Base-by-base conservation (phyloP, 768 basidiomycete genomes). In the Solioccasus polychromus region DNA sequence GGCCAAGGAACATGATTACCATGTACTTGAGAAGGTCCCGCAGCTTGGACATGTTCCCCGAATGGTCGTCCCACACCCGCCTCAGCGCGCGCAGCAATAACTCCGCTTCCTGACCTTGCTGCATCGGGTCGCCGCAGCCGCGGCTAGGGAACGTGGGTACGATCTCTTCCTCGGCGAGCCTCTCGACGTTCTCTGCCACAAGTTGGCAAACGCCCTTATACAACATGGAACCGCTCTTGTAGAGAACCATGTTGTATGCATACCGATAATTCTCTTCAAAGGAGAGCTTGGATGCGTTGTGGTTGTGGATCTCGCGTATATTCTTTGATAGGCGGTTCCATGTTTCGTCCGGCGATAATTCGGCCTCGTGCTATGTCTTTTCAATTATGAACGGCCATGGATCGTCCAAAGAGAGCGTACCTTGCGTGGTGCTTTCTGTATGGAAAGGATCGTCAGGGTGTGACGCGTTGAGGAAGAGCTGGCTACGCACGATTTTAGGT, bases 241-340 rank as follows among this genome's bases (percentile, higher is more conserved):
- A 78, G 4, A 96, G 77, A 5, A 96, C 93, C 79, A 98, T 83
- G 62, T 93, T 92, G 69, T 96, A 96, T 17, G 86, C 92, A 63
- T 88, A 92, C 34, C 95, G 79, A 64, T 96, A 92, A 54, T 92
- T 90, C 69, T 94, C 93, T 64, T 98, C 91, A 55, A 87, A 94
- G 18, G 86, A 88, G 26, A 99, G 79, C 57, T 83, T 85, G 39
- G 82, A 80, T 4, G 92, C 91, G 65, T 95, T 92, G 67, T 95
- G 91, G 55, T 90, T 86, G 64, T 95, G 92, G 41, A 99, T 97
- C 73, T 95, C 92, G 47, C 82, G 77, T 55, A 99, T 94, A 52
- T 97, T 96, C 50, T 75, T 72, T 10, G 89, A 75, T 11, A 99
- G 73, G 53, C 80, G 80, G 6, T 74, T 62, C 91, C 93, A 96